These are phyloP conservation scores for Seiridium cupressi DNA, from an alignment of 2,329 filamentous ascomycete species.

Conservation along the genomic window DNA sequence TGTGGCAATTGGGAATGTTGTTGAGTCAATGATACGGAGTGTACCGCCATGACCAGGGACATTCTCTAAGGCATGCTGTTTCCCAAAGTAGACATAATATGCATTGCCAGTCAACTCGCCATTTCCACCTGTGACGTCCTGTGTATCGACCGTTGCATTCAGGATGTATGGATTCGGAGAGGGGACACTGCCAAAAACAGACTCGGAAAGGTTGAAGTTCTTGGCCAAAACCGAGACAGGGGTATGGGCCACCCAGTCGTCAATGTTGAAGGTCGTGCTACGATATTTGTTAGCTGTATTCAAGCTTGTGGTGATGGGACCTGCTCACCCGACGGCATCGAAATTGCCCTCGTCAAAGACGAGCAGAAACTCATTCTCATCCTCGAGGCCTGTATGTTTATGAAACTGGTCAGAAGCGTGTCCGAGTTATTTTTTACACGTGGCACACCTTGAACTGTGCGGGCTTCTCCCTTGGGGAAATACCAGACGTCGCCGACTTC, in stretches of 20 bases:
- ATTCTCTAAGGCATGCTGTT: constrained; percentile 52
- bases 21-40: constrained; percentile 64
- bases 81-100: constrained; percentile 61
- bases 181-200: constrained; percentile 59
- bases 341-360: constrained; percentile 68
- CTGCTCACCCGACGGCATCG: constrained; percentile 54
- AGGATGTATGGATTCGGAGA: constrained; percentile 60
- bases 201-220: constrained; percentile 63
- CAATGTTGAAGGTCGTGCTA: constrained; percentile 69
- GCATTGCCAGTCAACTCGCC: constrained; percentile 52
- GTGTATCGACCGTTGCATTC: constrained; percentile 50
- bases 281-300: neutral
- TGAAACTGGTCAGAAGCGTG: no score
- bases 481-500: constrained; percentile 64
- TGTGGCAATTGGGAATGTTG: constrained; percentile 64
- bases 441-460: constrained; percentile 56
- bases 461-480: constrained; percentile 54
- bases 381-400: constrained; percentile 39
- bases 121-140: constrained; percentile 43
- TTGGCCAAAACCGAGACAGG: constrained; percentile 63
- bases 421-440: no score
- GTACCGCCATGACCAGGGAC: constrained; percentile 62
- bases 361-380: constrained; percentile 66
- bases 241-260: constrained; percentile 69
- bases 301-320: neutral